Conservation (phyloP, 306 rosid species). For the Fragaria nilgerrensis region DNA sequence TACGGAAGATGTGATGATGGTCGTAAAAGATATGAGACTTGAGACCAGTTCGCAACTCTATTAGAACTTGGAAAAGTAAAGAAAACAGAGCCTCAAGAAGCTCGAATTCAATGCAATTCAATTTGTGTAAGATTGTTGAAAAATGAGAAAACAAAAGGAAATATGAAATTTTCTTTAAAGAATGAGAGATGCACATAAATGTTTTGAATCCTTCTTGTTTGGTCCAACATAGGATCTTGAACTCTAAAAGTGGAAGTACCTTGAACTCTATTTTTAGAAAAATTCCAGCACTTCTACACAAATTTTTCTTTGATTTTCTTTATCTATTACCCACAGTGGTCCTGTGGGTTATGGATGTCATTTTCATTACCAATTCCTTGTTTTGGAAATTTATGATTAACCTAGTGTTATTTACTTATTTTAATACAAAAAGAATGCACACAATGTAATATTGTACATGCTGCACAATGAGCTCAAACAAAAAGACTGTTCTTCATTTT, state of each 20-base stretch:
- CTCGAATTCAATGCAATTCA: not conserved
- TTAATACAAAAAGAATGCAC: not conserved
- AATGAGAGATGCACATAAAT: not conserved
- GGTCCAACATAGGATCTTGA: conserved; percentile 34
- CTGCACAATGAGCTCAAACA: not conserved
- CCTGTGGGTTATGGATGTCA: conserved; percentile 8
- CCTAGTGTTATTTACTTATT: not conserved
- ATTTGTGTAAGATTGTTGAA: not conserved
- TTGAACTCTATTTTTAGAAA: conserved; percentile 6
- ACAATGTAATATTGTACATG: not conserved
- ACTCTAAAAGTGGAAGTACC: conserved; percentile 30
- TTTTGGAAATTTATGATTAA: not conserved
- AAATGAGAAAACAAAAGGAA: too few relatives aligned
- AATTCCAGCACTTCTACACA: conserved; percentile 20
- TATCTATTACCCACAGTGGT: not conserved
- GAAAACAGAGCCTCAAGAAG: not conserved
- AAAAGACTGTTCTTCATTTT: not conserved
- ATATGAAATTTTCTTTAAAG: not conserved
- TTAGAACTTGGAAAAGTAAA: not conserved
- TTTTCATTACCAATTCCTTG: conserved; percentile 15
- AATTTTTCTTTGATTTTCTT: conserved; percentile 12
- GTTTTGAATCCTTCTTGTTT: conserved; percentile 12
- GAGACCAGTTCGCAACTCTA: not conserved
- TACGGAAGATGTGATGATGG: too few relatives aligned
- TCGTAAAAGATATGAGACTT: not conserved